phyloP scores from a whole-genome alignment of 805 yeast species.

The Starmerella geochares region DNA sequence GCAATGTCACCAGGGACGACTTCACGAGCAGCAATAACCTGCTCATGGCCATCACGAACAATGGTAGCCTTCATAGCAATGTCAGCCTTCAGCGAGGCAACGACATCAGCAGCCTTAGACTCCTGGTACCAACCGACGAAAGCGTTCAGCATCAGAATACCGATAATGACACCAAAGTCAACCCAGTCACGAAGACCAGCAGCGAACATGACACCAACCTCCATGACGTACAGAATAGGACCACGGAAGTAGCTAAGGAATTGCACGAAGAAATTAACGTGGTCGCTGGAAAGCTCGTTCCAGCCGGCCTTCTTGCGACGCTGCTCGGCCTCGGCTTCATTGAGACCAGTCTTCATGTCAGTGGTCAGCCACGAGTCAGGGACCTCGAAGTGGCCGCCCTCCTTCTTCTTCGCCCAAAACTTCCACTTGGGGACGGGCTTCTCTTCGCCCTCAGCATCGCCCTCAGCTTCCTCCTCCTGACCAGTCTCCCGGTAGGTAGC shows the following conservation, averaged over 20 bases:
- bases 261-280: constrained; percentile 67
- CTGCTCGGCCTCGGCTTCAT: constrained; percentile 60
- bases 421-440: constrained; percentile 53
- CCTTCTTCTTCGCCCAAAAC: constrained; percentile 45
- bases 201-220: constrained; percentile 86
- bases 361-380: constrained; percentile 79
- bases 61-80: constrained; percentile 82
- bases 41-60: constrained; percentile 71
- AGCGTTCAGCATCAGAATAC: constrained; percentile 77
- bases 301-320: constrained; percentile 86
- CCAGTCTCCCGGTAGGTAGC: constrained; percentile 31
- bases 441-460: constrained; percentile 50
- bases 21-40: constrained; percentile 71
- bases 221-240: constrained; percentile 94
- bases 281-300: constrained; percentile 82
- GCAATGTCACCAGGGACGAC: constrained; percentile 92
- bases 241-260: constrained; percentile 81
- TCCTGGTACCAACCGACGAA: constrained; percentile 94
- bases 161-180: constrained; percentile 95
- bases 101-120: constrained; percentile 96
- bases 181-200: constrained; percentile 98
- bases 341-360: constrained; percentile 66
- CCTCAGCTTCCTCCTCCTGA: constrained; percentile 43
- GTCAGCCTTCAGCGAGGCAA: constrained; percentile 89
- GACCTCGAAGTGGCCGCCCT: constrained; percentile 38